Evolutionary conservation across 495 filamentous ascomycete genomes (phyloP).

Genomic region (Ramalina intermedia): DNA sequence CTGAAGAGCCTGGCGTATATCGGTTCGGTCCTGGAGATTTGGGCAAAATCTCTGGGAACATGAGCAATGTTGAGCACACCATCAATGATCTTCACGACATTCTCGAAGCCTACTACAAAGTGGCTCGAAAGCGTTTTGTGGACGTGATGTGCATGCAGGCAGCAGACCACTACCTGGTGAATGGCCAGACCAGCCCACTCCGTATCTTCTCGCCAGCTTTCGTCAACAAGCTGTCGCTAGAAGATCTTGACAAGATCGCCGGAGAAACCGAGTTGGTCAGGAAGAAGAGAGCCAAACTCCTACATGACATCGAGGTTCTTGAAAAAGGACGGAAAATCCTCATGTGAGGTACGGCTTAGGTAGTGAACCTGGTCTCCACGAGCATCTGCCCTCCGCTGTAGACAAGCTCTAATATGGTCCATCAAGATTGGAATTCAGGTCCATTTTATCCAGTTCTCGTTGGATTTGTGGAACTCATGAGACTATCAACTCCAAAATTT

Average conservation of each 20-base stretch:
- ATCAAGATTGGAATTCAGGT: too few species aligned
- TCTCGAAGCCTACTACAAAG: conserved; percentile 45
- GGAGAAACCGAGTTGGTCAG: conserved; percentile 24
- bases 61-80: conserved; percentile 29
- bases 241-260: conserved; percentile 28
- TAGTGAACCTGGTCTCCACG: too few species aligned
- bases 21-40: too few species aligned
- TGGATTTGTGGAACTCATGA: too few species aligned
- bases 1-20: too few species aligned
- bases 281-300: conserved; percentile 20
- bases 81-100: conserved; percentile 42
- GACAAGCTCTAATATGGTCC: too few species aligned
- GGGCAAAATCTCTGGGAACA: too few species aligned
- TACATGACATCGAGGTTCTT: conserved; percentile 25
- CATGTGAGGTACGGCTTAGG: too few species aligned
- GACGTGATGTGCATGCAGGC: conserved; percentile 38
- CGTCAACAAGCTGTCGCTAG: conserved; percentile 20
- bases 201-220: conserved; percentile 23
- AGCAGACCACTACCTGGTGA: conserved; percentile 22
- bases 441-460: too few species aligned
- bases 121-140: conserved; percentile 39
- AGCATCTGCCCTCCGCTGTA: too few species aligned
- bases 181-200: conserved; percentile 21
- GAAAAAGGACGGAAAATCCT: conserved; percentile 22
- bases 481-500: too few species aligned